Conservation (phyloP, 2,329 filamentous ascomycete species). For the Hypocrella siamensis region DNA sequence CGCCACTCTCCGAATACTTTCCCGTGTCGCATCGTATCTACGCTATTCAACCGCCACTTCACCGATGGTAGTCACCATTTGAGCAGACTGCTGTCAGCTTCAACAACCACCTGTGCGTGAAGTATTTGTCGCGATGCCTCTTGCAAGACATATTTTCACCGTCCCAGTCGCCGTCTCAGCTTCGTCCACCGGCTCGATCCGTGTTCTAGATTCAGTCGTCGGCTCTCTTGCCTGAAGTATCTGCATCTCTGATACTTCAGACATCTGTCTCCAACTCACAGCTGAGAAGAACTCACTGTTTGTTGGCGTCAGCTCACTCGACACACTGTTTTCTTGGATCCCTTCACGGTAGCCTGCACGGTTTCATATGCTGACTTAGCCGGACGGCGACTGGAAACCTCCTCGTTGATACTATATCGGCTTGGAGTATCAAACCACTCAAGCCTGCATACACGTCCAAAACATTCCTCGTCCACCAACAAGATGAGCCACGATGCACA, state of each 20-base stretch:
- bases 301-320: constrained; percentile 20
- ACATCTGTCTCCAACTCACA: constrained; percentile 21
- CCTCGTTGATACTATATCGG: constrained; percentile 8
- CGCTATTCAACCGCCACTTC: too few species aligned
- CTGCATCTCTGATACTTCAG: constrained; percentile 18
- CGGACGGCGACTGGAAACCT: constrained; percentile 37
- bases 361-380: constrained; percentile 33
- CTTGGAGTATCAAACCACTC: constrained; percentile 13
- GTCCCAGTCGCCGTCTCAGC: constrained; percentile 49
- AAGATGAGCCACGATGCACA: constrained; percentile 44
- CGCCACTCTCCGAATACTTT: background rate
- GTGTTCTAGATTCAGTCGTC: constrained; percentile 33
- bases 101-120: constrained; percentile 10
- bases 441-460: constrained; percentile 12
- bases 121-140: constrained; percentile 38
- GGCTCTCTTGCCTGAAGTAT: constrained; percentile 26
- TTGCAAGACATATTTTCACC: constrained; percentile 31
- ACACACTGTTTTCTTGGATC: constrained; percentile 15
- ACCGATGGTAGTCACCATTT: constrained; percentile 19
- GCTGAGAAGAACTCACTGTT: constrained; percentile 18
- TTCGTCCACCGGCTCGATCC: constrained; percentile 43
- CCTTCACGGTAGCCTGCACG: constrained; percentile 20
- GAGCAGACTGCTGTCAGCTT: constrained; percentile 12
- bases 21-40: constrained; percentile 2
- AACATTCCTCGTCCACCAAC: constrained; percentile 11